Evolutionary conservation across 371 early-diverging fungal species (phyloP).

Genomic region (Basidiobolus meristosporus): DNA sequence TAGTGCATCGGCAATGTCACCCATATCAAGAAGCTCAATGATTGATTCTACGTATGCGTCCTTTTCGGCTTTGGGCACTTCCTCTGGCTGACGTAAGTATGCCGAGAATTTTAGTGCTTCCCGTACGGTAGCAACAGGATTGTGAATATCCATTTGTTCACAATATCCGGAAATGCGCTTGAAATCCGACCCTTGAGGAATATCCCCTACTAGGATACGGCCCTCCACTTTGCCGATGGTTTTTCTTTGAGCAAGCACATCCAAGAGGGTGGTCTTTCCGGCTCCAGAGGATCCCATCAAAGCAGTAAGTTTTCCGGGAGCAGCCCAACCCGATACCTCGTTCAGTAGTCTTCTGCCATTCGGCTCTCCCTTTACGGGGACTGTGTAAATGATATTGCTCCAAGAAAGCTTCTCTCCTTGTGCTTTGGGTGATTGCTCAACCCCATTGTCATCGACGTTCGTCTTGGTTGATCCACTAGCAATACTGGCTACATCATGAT

Average conservation of each 20-base stretch:
- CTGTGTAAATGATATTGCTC: conserved; percentile 13
- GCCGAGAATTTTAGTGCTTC: conserved; percentile 50
- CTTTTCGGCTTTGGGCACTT: conserved; percentile 35
- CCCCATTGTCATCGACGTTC: too few species aligned
- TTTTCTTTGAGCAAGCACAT: conserved; percentile 48
- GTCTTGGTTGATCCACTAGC: too few species aligned
- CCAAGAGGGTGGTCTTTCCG: conserved; percentile 47
- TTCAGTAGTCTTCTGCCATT: conserved; percentile 14
- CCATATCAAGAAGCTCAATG: conserved; percentile 39
- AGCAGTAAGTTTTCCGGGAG: conserved; percentile 8
- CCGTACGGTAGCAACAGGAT: conserved; percentile 27
- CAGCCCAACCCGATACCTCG: conserved; percentile 11
- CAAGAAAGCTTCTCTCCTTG: conserved; percentile 16
- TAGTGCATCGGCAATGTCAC: conserved; percentile 32
- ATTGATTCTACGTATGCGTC: conserved; percentile 45
- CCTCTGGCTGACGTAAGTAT: conserved; percentile 38
- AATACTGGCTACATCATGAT: too few species aligned
- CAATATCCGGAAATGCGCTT: conserved; percentile 59
- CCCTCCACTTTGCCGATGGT: conserved; percentile 37
- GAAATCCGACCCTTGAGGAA: conserved; percentile 23
- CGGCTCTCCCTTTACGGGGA: conserved; percentile 10
- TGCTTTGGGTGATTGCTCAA: background rate
- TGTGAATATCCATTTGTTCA: conserved; percentile 68
- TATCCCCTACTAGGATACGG: conserved; percentile 21
- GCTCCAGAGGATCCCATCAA: conserved; percentile 54